These are phyloP conservation scores for Solidago caesia DNA, from an alignment of 129 eudicot genomes.

Conservation along the genomic window DNA sequence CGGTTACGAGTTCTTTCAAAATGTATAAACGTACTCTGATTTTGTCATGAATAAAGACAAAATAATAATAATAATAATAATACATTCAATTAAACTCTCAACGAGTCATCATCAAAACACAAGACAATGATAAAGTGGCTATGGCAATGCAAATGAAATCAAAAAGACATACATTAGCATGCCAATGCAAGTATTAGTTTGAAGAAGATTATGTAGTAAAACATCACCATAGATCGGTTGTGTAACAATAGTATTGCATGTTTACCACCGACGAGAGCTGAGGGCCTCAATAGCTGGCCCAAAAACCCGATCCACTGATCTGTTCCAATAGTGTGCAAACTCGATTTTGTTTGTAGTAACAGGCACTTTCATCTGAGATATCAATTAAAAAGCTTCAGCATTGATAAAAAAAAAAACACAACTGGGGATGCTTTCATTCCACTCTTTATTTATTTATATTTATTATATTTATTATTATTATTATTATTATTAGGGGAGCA, in stretches of 20 bases:
- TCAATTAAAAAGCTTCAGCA: constrained; percentile 15
- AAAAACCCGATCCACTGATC: constrained; percentile 56
- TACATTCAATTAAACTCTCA: background rate
- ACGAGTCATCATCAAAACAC: background rate
- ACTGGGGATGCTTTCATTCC: constrained; percentile 5
- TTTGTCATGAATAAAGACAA: background rate
- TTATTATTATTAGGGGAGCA: no score
- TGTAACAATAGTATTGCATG: constrained; percentile 15
- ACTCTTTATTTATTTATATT: background rate
- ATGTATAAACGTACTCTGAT: background rate
- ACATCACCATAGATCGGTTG: constrained; percentile 12
- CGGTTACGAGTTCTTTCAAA: constrained; percentile 8
- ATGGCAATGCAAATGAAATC: constrained; percentile 14
- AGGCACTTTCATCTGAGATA: constrained; percentile 44
- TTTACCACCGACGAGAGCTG: constrained; percentile 58
- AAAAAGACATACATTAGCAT: constrained; percentile 4
- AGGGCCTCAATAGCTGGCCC: constrained; percentile 56
- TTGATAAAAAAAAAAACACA: background rate
- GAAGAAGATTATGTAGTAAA: constrained; percentile 5
- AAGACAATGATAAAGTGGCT: background rate
- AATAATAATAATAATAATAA: background rate
- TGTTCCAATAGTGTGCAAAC: constrained; percentile 65
- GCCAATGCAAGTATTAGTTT: constrained; percentile 13
- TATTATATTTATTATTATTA: no score
- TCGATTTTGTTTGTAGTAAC: constrained; percentile 41